Evolutionary conservation across 2,329 filamentous ascomycete genomes (phyloP), one percentile per base, ranked within the genome.

Genomic region (Didymellaceae sp.): DNA sequence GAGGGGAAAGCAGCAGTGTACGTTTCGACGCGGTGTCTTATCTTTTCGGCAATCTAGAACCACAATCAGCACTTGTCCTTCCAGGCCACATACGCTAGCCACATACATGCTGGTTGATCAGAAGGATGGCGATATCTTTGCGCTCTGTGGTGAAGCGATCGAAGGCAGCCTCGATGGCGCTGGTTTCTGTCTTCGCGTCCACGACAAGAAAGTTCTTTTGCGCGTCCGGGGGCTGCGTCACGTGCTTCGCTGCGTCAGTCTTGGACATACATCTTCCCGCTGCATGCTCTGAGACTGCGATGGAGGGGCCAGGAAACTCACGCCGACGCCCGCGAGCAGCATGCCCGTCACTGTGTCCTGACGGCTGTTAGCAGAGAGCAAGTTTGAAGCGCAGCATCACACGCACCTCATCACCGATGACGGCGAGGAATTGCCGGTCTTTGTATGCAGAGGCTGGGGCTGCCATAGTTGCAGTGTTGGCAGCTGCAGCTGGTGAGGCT

Each of bases 171-270:
- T 97, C 94, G 69, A 99, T 97, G 49, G 89, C 81, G 3, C 89
- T 80, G 44, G 83, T 94, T 61, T 97, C 91, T 28, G 93, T 99
- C 82, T 97, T 97, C 72, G 77, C 80, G 75, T 99, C 93, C 55
- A 99, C 94, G 48, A 99, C 91, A 8, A 99, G 86, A 78, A 97
- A 99, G 82, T 99, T 99, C 81, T 96, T 96, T 73, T 97, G 89
- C 30, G 89, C 84, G 71, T 96, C 91, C 34, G 93, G 90, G 6
- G 90, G 88, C 45, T 88, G 82, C 13, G 91, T 96, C 57, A 97
- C 92, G 74, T 97, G 93, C 92, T 97, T 59, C 3, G 4, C n/a
- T 7, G 6, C 34, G 38, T 52, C 48, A 47, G 30, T 39, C 38
- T 32, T 28, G 11, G 4, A 6, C 1, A 4, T n/a, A n/a, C n/a